phyloP scores from a whole-genome alignment of 768 basidiomycete species.

The Pulveroboletus sp. region DNA sequence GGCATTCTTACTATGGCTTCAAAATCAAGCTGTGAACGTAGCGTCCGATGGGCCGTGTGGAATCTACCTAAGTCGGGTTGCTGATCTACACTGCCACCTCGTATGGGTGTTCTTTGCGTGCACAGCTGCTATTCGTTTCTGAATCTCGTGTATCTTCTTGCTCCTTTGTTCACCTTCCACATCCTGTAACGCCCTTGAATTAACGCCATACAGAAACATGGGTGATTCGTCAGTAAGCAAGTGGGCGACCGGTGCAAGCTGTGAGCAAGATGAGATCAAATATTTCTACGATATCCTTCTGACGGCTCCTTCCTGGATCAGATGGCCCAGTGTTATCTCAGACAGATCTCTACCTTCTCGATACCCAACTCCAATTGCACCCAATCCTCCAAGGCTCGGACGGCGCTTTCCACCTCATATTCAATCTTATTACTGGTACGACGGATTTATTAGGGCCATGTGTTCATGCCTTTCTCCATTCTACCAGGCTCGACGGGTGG shows the following conservation, averaged over 20 bases:
- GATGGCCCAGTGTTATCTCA: conserved; percentile 78
- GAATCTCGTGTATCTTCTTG: neutral
- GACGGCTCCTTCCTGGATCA: conserved; percentile 22
- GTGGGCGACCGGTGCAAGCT: conserved; percentile 35
- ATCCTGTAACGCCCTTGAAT: neutral
- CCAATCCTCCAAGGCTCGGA: conserved; percentile 59
- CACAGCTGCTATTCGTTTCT: neutral
- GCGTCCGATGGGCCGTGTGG: neutral
- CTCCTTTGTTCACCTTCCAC: neutral
- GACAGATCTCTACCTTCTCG: conserved; percentile 77
- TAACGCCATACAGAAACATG: conserved; percentile 16
- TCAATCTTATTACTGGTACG: conserved; percentile 66
- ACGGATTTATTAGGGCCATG: neutral
- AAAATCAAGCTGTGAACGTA: conserved; percentile 3
- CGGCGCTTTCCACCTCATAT: conserved; percentile 56
- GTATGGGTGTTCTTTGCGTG: neutral
- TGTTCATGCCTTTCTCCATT: neutral
- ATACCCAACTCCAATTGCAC: conserved; percentile 63
- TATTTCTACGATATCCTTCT: neutral
- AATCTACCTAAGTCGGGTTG: neutral
- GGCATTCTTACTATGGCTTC: conserved; percentile 47
- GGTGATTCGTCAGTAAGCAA: conserved; percentile 28
- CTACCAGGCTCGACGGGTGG: conserved; percentile 53
- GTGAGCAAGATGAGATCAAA: conserved; percentile 21
- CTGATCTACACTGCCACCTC: conserved; percentile 23